Evolutionary conservation across 345 rosid species (phyloP).

Genomic region (Eucalyptus erythrocorys): DNA sequence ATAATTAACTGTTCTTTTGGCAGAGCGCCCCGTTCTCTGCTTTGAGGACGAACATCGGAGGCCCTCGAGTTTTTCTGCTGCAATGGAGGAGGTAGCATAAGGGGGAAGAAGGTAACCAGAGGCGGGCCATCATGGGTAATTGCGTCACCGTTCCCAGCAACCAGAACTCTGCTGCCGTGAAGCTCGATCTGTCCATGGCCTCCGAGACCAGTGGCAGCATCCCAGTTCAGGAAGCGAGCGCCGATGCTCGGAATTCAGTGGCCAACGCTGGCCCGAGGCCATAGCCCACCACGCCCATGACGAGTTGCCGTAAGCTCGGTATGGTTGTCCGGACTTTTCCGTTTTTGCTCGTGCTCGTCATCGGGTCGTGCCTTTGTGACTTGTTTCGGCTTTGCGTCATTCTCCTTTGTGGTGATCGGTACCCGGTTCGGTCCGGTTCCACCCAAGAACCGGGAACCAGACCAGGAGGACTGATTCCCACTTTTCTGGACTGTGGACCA

Average conservation of each 20-base stretch:
- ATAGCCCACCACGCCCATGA: not conserved
- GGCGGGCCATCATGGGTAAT: constrained; percentile 17
- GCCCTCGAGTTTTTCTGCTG: not conserved
- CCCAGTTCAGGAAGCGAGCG: not conserved
- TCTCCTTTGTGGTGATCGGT: too few species aligned
- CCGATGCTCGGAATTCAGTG: not conserved
- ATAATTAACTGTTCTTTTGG: not conserved
- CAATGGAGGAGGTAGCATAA: not conserved
- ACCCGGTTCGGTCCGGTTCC: too few species aligned
- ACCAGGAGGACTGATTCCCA: too few species aligned
- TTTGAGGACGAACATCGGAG: not conserved
- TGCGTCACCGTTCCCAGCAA: constrained; percentile 13
- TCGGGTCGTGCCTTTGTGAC: not conserved
- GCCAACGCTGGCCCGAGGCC: not conserved
- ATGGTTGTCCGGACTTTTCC: not conserved
- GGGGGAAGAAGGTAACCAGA: not conserved
- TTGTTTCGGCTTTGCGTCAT: not conserved
- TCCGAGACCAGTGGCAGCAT: not conserved
- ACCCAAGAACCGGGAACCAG: too few species aligned
- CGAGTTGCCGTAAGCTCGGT: not conserved
- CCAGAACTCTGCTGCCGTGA: not conserved
- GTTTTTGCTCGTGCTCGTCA: not conserved
- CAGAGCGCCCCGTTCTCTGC: constrained; percentile 63
- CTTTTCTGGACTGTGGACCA: too few species aligned
- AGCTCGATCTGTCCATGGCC: not conserved